A percentile compares a stretch with the other conserved stretches of the same genome.
Conservation (phyloP, 2,329 filamentous ascomycete species). For the Penicillium sp. region DNA sequence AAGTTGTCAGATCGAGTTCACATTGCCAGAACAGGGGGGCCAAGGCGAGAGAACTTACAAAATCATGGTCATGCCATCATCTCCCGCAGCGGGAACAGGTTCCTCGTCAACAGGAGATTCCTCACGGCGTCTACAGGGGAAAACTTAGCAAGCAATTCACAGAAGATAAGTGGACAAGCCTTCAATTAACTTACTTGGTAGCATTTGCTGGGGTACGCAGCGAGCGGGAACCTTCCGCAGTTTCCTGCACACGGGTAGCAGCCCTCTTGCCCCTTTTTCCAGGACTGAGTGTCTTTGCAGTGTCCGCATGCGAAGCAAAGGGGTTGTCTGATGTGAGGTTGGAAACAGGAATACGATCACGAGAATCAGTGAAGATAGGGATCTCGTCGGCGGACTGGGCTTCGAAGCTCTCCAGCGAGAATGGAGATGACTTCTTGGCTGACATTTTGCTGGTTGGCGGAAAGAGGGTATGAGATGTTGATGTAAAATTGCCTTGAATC, state of each 20-base stretch:
- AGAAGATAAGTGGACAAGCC: not conserved
- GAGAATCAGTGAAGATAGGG: constrained; percentile 64
- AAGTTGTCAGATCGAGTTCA: constrained; percentile 1
- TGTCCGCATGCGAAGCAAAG: constrained; percentile 39
- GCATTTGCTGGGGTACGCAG: not conserved
- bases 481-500: constrained; percentile 45
- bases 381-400: constrained; percentile 41
- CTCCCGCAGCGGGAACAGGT: constrained; percentile 36
- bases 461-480: constrained; percentile 58
- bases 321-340: constrained; percentile 58
- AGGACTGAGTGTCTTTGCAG: not conserved
- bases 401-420: constrained; percentile 49
- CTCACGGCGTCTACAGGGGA: not conserved
- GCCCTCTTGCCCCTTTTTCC: not conserved
- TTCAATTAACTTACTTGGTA: not conserved
- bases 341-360: constrained; percentile 60
- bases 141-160: not conserved
- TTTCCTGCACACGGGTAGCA: not conserved
- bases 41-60: constrained; percentile 55
- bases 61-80: constrained; percentile 62
- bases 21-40: constrained; percentile 28
- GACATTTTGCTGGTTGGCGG: constrained; percentile 51
- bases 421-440: constrained; percentile 51
- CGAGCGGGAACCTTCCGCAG: not conserved
- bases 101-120: not conserved